Conservation (phyloP, 257 asterid species). For the Avicennia marina region DNA sequence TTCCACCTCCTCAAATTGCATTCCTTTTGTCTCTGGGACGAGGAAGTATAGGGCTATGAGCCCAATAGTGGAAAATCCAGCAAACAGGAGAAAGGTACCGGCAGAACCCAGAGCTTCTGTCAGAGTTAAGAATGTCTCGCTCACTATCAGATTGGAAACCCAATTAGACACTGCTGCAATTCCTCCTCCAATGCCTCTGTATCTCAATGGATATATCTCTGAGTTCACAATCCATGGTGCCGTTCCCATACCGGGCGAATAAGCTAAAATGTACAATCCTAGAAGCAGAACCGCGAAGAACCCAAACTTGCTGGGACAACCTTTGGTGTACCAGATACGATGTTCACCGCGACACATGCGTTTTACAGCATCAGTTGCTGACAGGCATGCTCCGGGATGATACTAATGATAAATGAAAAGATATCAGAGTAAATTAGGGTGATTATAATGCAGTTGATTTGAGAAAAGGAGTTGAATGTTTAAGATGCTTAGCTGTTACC, state of each 20-base stretch:
- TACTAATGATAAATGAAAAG: conserved; percentile 23
- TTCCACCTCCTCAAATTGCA: conserved; percentile 66
- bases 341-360: conserved; percentile 28
- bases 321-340: conserved; percentile 53
- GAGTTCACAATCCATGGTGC: conserved; percentile 82
- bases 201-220: conserved; percentile 64
- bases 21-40: conserved; percentile 75
- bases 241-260: conserved; percentile 69
- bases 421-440: neutral
- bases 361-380: conserved; percentile 14
- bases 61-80: conserved; percentile 51
- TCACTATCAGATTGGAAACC: conserved; percentile 62
- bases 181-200: conserved; percentile 70
- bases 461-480: neutral
- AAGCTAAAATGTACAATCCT: conserved; percentile 50
- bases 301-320: conserved; percentile 68
- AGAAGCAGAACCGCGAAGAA: conserved; percentile 47
- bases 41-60: conserved; percentile 45
- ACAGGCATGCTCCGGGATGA: conserved; percentile 58
- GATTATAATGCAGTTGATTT: too few relatives aligned
- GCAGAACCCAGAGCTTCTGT: conserved; percentile 59
- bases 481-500: conserved; percentile 23
- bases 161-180: conserved; percentile 67
- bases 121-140: conserved; percentile 64
- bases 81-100: conserved; percentile 65